Percentiles rank a stretch among this genome's conserved stretches.
These are phyloP conservation scores for Aureobasidium namibiae DNA, from an alignment of 2,329 filamentous ascomycete species.

Conservation along the genomic window DNA sequence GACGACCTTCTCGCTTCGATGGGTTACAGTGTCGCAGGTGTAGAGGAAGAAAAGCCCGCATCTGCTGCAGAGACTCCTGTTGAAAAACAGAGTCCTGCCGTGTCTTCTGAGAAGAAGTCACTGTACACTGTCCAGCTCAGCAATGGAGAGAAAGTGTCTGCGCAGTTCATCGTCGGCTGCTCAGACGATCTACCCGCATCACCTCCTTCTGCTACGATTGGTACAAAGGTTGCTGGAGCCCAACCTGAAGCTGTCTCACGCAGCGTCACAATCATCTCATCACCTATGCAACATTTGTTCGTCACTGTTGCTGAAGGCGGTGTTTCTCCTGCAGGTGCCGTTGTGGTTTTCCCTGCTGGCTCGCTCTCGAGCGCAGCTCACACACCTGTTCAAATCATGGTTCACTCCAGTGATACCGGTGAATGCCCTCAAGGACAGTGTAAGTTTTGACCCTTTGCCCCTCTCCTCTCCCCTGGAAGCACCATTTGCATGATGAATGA, in stretches of 20 bases:
- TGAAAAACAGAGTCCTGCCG: not conserved
- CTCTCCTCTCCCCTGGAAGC: constrained; percentile 23
- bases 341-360: constrained; percentile 57
- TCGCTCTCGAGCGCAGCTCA: constrained; percentile 31
- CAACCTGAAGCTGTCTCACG: constrained; percentile 14
- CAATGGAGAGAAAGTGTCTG: constrained; percentile 24
- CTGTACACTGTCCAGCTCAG: constrained; percentile 17
- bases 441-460: constrained; percentile 50
- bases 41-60: constrained; percentile 2
- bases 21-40: constrained; percentile 10
- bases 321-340: constrained; percentile 64
- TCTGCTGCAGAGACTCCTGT: not conserved
- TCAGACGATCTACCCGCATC: constrained; percentile 19
- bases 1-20: constrained; percentile 13
- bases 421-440: constrained; percentile 85
- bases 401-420: constrained; percentile 83
- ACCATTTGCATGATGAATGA: constrained; percentile 67
- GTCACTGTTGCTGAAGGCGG: constrained; percentile 63
- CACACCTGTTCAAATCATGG: constrained; percentile 52
- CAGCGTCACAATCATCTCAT: constrained; percentile 58
- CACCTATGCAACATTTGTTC: constrained; percentile 59
- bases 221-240: not conserved
- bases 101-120: constrained; percentile 5
- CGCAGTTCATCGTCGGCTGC: constrained; percentile 24
- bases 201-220: not conserved